Evolutionary conservation across 495 filamentous ascomycete species (phyloP).

Genomic region (Cudoniella acicularis): DNA sequence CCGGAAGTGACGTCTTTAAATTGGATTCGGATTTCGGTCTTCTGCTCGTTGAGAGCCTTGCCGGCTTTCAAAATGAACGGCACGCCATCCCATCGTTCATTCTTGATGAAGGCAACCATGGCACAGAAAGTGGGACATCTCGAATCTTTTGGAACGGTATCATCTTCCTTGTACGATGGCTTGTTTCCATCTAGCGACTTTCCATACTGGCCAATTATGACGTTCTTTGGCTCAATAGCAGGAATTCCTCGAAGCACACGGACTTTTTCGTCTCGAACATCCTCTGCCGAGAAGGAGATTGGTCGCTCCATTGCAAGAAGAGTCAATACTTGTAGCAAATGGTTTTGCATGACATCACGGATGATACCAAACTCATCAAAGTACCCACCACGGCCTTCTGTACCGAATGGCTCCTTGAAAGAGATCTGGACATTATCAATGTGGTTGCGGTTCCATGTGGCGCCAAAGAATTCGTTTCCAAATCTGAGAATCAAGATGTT

Average conservation of each 20-base stretch:
- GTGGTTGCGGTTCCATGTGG: constrained; percentile 98
- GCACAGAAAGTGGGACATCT: constrained; percentile 98
- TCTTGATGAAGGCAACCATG: constrained; percentile 97
- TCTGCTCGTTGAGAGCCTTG: constrained; percentile 99
- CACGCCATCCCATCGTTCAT: constrained; percentile 99
- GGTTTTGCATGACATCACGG: constrained; percentile 97
- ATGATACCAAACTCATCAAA: constrained; percentile 99
- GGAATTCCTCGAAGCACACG: constrained; percentile 92
- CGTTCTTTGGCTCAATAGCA: constrained; percentile 97
- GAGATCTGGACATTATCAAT: constrained; percentile 99
- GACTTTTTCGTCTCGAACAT: constrained; percentile 98
- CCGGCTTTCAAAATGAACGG: constrained; percentile 99
- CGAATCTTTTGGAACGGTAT: constrained; percentile 95
- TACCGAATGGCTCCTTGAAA: constrained; percentile 99
- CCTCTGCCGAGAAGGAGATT: constrained; percentile 96
- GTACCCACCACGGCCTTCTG: constrained; percentile 98
- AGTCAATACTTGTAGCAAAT: constrained; percentile 93
- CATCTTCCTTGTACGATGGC: constrained; percentile 97
- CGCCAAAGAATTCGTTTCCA: constrained; percentile 98
- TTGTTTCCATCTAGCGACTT: constrained; percentile 96
- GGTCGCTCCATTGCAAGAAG: constrained; percentile 97
- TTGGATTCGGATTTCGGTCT: constrained; percentile 99
- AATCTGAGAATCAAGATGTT: constrained; percentile 98
- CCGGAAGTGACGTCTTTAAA: constrained; percentile 99
- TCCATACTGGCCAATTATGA: constrained; percentile 99